Conservation (phyloP, 352 stramenopile species). For the Hyphochytrium catenoides region DNA sequence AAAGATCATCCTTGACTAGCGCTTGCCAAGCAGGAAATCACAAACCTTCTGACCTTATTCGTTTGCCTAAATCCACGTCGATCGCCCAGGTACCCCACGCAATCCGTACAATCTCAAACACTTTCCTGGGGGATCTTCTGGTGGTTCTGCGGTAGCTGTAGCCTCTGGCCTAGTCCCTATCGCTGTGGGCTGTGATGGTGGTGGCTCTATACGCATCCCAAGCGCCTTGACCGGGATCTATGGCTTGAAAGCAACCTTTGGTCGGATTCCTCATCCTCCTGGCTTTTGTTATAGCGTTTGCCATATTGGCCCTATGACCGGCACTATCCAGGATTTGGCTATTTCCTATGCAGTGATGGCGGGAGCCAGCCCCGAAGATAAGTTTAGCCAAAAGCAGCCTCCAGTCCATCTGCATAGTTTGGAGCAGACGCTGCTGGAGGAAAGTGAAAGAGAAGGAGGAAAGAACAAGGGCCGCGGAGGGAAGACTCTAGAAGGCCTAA, state of each 20-base stretch:
- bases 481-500: conserved; percentile 26
- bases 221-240: conserved; percentile 57
- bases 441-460: conserved; percentile 13
- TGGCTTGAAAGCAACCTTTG: conserved; percentile 62
- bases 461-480: conserved; percentile 7
- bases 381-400: conserved; percentile 22
- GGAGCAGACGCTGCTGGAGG: too few species aligned
- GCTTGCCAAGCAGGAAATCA: too few species aligned
- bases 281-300: conserved; percentile 27
- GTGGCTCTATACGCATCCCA: conserved; percentile 71
- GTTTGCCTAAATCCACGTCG: too few species aligned
- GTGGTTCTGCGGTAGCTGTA: conserved; percentile 60
- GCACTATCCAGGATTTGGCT: conserved; percentile 38
- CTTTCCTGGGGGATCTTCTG: conserved; percentile 70
- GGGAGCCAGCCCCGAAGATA: conserved; percentile 19
- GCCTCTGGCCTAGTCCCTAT: conserved; percentile 59
- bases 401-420: conserved; percentile 23
- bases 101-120: conserved; percentile 60
- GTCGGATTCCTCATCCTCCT: conserved; percentile 29
- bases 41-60: too few species aligned
- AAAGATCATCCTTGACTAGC: too few species aligned
- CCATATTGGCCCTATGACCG: conserved; percentile 51
- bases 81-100: conserved; percentile 23
- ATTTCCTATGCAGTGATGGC: conserved; percentile 60
- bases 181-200: conserved; percentile 55